These are phyloP conservation scores for Heimioporus sp. DNA, from an alignment of 768 basidiomycete genomes.

Conservation along the genomic window DNA sequence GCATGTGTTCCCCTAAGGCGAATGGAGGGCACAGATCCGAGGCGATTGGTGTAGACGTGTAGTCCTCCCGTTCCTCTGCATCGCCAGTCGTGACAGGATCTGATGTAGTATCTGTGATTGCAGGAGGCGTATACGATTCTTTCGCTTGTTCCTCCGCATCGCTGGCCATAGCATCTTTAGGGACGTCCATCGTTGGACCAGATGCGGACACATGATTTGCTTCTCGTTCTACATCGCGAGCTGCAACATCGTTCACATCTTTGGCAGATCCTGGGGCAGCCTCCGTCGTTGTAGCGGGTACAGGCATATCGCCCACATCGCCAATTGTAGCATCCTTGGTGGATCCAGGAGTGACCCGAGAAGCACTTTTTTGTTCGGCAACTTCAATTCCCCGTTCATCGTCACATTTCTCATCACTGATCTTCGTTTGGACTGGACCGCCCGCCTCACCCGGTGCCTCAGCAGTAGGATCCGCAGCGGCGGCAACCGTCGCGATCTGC, in stretches of 20 bases:
- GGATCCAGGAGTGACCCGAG: too few relatives aligned
- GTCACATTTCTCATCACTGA: neutral
- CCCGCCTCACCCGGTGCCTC: neutral
- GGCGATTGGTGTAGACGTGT: neutral
- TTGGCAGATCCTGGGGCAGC: neutral
- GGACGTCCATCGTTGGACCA: too few relatives aligned
- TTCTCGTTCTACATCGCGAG: too few relatives aligned
- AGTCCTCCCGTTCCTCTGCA: neutral
- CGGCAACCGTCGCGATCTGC: neutral
- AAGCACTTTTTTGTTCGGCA: neutral
- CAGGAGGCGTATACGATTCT: too few relatives aligned
- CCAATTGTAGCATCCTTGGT: too few relatives aligned
- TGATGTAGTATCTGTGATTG: too few relatives aligned
- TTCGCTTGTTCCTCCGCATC: too few relatives aligned
- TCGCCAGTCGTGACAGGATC: neutral
- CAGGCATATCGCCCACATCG: neutral
- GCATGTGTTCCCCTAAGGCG: slow-evolving; percentile 1
- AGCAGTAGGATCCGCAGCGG: neutral
- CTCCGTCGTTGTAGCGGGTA: neutral
- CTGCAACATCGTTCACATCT: too few relatives aligned
- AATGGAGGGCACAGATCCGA: neutral
- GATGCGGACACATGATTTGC: too few relatives aligned
- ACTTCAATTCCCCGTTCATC: neutral
- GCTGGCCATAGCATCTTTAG: too few relatives aligned
- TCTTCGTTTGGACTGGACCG: slow-evolving; percentile 2